A percentile compares a stretch with the other conserved stretches of the same genome.
These are phyloP conservation scores for Skeletonema grethae DNA, from an alignment of 108 stramenopile species.

Conservation along the genomic window DNA sequence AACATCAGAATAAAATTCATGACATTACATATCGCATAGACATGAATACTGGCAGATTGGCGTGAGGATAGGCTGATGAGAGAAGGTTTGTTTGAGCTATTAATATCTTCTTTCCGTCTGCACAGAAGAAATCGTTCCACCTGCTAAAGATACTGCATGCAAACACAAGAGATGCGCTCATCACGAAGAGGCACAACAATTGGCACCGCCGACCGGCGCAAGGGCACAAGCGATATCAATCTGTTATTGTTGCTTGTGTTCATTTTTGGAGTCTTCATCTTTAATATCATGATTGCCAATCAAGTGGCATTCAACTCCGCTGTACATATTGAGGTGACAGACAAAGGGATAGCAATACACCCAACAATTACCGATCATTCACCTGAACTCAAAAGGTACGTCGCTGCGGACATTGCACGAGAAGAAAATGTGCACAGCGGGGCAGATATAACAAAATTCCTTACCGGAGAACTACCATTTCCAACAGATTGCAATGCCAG, in stretches of 20 bases:
- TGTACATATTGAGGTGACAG: not conserved
- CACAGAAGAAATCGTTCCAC: not conserved
- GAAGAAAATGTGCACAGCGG: not conserved
- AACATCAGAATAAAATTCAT: no score
- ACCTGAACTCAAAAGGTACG: not conserved
- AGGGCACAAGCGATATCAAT: not conserved
- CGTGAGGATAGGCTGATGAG: no score
- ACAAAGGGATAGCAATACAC: not conserved
- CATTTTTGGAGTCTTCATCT: not conserved
- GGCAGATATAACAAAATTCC: not conserved
- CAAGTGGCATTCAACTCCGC: not conserved
- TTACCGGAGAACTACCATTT: not conserved
- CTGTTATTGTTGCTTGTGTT: not conserved
- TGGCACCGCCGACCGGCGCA: not conserved
- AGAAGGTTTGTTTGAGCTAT: no score
- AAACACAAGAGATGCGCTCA: not conserved
- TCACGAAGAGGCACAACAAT: not conserved
- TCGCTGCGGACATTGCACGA: not conserved
- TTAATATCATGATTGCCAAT: not conserved
- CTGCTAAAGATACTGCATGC: not conserved
- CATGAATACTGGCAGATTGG: no score
- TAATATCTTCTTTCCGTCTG: no score
- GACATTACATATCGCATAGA: no score
- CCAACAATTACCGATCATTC: not conserved
- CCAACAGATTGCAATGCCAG: not conserved